phyloP scores from a whole-genome alignment of 2,329 filamentous ascomycete species.

The Blastomyces silverae region DNA sequence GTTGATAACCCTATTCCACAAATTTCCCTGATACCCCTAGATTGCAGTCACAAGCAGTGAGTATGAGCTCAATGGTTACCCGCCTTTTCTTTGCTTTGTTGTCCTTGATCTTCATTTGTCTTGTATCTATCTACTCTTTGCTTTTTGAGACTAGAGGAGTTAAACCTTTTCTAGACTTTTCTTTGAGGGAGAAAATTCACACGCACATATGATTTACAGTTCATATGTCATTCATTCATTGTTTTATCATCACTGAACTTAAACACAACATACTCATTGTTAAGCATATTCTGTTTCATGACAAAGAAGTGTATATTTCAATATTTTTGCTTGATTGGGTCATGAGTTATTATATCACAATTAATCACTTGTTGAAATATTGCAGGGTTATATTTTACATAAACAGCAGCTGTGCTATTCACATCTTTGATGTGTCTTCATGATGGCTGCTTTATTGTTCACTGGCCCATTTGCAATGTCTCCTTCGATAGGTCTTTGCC shows the following conservation, averaged over 20 bases:
- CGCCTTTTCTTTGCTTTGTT: background rate
- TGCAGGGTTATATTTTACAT: background rate
- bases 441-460: background rate
- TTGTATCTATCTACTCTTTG: background rate
- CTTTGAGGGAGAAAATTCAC: background rate
- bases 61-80: background rate
- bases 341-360: background rate
- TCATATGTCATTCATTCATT: background rate
- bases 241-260: background rate
- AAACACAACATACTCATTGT: background rate
- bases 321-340: background rate
- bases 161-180: background rate
- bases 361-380: background rate
- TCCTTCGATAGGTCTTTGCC: background rate
- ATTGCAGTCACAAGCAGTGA: background rate
- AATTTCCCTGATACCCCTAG: background rate
- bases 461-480: background rate
- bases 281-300: background rate
- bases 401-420: constrained; percentile 3
- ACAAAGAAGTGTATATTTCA: background rate
- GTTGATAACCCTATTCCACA: background rate
- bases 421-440: background rate
- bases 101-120: too few relatives aligned
- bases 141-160: background rate
- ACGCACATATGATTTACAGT: background rate